Evolutionary conservation across 177 flowering plant species (phyloP).

Genomic region (Tripterygium wilfordii): DNA sequence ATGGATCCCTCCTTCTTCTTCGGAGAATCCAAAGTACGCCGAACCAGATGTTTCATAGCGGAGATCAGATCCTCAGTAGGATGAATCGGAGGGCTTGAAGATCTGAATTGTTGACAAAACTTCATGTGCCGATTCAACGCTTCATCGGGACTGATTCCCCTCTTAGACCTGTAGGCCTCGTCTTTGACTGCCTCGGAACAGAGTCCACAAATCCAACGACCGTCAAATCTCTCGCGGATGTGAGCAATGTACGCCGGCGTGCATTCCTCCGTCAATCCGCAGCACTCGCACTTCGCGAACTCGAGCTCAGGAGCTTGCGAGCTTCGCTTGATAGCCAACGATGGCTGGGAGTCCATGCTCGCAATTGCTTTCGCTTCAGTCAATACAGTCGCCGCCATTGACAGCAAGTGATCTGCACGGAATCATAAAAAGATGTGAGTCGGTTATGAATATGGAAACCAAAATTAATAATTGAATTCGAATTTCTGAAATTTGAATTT

Average conservation of each 20-base stretch:
- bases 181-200: slow-evolving; percentile 44
- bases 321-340: no score
- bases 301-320: slow-evolving; percentile 13
- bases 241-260: slow-evolving; percentile 32
- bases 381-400: no score
- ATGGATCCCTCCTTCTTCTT: slow-evolving; percentile 5
- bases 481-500: no score
- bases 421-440: no score
- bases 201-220: slow-evolving; percentile 41
- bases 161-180: slow-evolving; percentile 19
- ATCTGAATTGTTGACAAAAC: slow-evolving; percentile 26
- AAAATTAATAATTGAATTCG: no score
- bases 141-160: slow-evolving; percentile 18
- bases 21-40: slow-evolving; percentile 29
- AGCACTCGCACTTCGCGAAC: slow-evolving; percentile 28
- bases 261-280: slow-evolving; percentile 43
- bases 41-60: slow-evolving; percentile 27
- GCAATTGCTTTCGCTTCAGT: neutral
- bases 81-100: slow-evolving; percentile 20
- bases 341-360: no score
- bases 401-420: no score
- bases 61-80: slow-evolving; percentile 26
- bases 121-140: slow-evolving; percentile 33
- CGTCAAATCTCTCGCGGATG: slow-evolving; percentile 23
- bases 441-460: no score